Percentiles rank a stretch among this genome's conserved stretches.
Conservation (phyloP, 1,139 yeast genomes). For the Suhomyces yuchorum region DNA sequence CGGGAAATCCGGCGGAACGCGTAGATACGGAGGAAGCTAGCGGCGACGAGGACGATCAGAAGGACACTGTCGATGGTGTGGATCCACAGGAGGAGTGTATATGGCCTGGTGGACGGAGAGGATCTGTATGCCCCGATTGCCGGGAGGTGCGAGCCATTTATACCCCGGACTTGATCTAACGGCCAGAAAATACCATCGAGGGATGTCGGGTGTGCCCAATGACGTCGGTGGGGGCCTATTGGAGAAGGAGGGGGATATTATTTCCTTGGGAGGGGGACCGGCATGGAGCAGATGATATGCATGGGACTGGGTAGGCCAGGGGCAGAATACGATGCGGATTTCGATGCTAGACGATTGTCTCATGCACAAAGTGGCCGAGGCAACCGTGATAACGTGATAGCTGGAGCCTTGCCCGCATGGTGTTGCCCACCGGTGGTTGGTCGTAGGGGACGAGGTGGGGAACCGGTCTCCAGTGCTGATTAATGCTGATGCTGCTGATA, state of each 20-base stretch:
- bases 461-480: too few relatives aligned
- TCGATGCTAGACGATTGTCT: not conserved
- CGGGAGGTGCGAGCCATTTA: constrained; percentile 2
- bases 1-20: too few relatives aligned
- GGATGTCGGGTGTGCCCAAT: constrained; percentile 1
- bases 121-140: not conserved
- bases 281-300: not conserved
- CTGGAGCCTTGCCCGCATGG: too few relatives aligned
- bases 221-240: constrained; percentile 2
- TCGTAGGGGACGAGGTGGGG: too few relatives aligned
- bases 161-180: constrained; percentile 8
- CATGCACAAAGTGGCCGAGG: constrained; percentile 3
- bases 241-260: not conserved
- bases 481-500: too few relatives aligned
- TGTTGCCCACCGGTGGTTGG: too few relatives aligned
- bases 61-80: too few relatives aligned
- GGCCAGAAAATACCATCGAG: not conserved
- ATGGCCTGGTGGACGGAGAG: not conserved
- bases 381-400: not conserved
- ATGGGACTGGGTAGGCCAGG: not conserved
- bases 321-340: not conserved
- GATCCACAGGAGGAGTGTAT: not conserved
- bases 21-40: too few relatives aligned
- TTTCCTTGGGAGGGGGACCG: not conserved
- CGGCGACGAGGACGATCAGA: too few relatives aligned